Percentiles rank a stretch among this genome's conserved stretches.
Conservation (phyloP, 331 rosid species). For the Cydonia oblonga region DNA sequence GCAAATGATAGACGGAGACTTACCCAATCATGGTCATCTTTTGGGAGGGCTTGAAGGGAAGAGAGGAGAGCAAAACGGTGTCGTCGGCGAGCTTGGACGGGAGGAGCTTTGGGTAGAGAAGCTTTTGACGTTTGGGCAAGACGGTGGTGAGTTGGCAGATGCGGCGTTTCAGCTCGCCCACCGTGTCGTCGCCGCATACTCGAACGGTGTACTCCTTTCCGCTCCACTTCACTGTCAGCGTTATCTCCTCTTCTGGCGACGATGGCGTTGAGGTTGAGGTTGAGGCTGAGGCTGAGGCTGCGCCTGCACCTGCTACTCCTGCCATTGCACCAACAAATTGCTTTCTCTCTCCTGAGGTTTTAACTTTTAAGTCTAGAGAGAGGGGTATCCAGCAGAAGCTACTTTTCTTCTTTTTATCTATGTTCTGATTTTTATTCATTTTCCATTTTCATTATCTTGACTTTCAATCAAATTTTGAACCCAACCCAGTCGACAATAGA, state of each 20-base stretch:
- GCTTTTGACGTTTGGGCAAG: conserved; percentile 84
- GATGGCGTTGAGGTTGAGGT: conserved; percentile 23
- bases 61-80: conserved; percentile 56
- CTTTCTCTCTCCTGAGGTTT: not conserved
- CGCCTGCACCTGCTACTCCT: not conserved
- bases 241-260: conserved; percentile 54
- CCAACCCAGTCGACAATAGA: not conserved
- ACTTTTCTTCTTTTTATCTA: not conserved
- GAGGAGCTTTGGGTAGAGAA: conserved; percentile 62
- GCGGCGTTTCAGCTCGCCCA: conserved; percentile 79
- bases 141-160: conserved; percentile 83
- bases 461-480: not conserved
- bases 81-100: conserved; percentile 81
- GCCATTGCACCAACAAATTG: not conserved
- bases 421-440: not conserved
- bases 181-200: conserved; percentile 71
- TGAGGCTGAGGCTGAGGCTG: conserved; percentile 5
- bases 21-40: conserved; percentile 95
- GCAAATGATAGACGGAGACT: not conserved
- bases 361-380: not conserved
- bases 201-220: conserved; percentile 86
- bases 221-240: conserved; percentile 74
- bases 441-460: not conserved
- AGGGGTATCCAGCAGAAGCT: not conserved
- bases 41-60: conserved; percentile 62